Percentiles rank a stretch among this genome's conserved stretches.
These are phyloP conservation scores for Theobroma cacao DNA, from an alignment of 345 rosid species.

Conservation along the genomic window DNA sequence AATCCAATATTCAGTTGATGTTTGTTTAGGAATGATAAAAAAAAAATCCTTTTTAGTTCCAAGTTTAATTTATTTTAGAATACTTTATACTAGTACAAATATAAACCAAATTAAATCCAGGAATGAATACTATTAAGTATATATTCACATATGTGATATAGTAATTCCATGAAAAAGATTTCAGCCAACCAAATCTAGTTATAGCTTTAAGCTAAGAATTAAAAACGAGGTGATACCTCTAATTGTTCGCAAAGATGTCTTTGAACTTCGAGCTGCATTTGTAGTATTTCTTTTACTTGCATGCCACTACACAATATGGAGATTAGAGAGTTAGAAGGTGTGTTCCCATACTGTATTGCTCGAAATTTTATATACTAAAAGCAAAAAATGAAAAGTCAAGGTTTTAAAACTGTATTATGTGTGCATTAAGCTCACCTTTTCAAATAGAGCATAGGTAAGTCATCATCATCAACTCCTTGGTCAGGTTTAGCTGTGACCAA, in stretches of 20 bases:
- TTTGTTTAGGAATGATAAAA: not conserved
- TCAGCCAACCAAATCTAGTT: not conserved
- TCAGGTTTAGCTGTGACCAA: conserved; percentile 3
- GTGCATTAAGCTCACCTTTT: conserved; percentile 1
- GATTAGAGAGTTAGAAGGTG: not conserved
- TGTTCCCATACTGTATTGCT: too few relatives aligned
- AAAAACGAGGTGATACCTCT: conserved; percentile 5
- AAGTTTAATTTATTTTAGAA: too few relatives aligned
- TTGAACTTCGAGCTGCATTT: conserved; percentile 7
- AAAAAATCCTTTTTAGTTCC: not conserved
- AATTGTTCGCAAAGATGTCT: conserved; percentile 16
- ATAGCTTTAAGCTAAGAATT: not conserved
- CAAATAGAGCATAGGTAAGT: not conserved
- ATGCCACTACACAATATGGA: not conserved
- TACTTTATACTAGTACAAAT: too few relatives aligned
- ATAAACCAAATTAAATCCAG: too few relatives aligned
- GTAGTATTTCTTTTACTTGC: conserved; percentile 1
- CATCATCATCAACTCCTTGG: not conserved
- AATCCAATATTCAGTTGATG: not conserved
- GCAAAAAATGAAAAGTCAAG: too few relatives aligned
- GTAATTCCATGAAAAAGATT: not conserved
- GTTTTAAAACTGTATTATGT: not conserved
- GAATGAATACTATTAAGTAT: too few relatives aligned
- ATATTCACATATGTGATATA: too few relatives aligned
- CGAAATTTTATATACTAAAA: too few relatives aligned